These are phyloP conservation scores for Groenewaldozyma tartarivorans DNA, from an alignment of 805 yeast genomes.

Conservation along the genomic window DNA sequence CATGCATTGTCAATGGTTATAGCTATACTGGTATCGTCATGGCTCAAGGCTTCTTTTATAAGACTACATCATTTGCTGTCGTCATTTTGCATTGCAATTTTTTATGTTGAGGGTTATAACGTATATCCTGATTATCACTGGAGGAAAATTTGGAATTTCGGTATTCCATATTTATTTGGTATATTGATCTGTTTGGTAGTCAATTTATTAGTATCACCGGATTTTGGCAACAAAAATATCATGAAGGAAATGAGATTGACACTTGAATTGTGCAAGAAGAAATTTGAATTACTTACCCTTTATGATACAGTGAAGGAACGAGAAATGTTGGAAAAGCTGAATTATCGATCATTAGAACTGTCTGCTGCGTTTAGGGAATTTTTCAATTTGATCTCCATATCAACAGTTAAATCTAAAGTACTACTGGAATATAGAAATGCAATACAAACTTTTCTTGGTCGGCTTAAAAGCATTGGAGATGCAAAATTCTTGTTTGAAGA, in stretches of 20 bases:
- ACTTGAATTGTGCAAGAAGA: slow-evolving; percentile 6
- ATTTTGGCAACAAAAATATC: slow-evolving; percentile 31
- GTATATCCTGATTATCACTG: slow-evolving; percentile 17
- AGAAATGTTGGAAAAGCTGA: slow-evolving; percentile 25
- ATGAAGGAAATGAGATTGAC: slow-evolving; percentile 22
- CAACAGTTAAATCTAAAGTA: slow-evolving; percentile 26
- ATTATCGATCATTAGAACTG: slow-evolving; percentile 25
- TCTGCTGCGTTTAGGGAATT: slow-evolving; percentile 37
- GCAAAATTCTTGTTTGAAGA: background rate
- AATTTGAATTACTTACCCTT: slow-evolving; percentile 12
- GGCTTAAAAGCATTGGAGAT: slow-evolving; percentile 29
- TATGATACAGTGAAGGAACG: slow-evolving; percentile 16
- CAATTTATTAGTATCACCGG: slow-evolving; percentile 32
- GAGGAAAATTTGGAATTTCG: slow-evolving; percentile 28
- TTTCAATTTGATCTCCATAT: slow-evolving; percentile 31
- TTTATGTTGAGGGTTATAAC: slow-evolving; percentile 27
- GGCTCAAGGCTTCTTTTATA: slow-evolving; percentile 34
- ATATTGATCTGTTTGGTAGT: slow-evolving; percentile 29
- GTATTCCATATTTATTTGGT: slow-evolving; percentile 39
- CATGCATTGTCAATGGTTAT: slow-evolving; percentile 34
- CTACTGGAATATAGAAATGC: slow-evolving; percentile 33
- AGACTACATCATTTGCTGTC: slow-evolving; percentile 30
- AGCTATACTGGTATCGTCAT: slow-evolving; percentile 30
- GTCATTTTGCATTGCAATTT: slow-evolving; percentile 20
- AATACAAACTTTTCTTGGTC: slow-evolving; percentile 33